Evolutionary conservation across 1,284 basidiomycete species (phyloP).

Genomic region (Sanghuangporus baumii): DNA sequence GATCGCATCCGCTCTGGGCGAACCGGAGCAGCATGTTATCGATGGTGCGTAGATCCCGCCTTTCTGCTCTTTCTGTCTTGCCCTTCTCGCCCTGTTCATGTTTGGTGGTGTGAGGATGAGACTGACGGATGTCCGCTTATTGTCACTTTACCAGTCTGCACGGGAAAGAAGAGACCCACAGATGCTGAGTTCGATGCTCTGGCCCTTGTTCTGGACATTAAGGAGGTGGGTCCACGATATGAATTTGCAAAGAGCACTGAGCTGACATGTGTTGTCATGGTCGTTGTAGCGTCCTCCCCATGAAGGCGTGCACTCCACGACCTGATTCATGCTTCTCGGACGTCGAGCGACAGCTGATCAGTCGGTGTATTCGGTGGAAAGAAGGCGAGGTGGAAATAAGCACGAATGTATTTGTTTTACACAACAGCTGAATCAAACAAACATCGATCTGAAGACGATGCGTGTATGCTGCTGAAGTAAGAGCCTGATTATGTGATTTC

Average conservation of each 20-base stretch:
- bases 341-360: neutral
- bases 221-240: conserved; percentile 11
- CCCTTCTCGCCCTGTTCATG: neutral
- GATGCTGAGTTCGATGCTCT: conserved; percentile 47
- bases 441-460: no score
- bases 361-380: neutral
- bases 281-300: neutral
- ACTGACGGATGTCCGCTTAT: neutral
- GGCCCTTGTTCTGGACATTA: conserved; percentile 41
- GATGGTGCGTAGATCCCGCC: conserved; percentile 36
- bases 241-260: neutral
- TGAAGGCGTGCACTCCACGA: conserved; percentile 14
- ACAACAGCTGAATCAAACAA: no score
- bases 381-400: neutral
- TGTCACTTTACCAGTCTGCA: conserved; percentile 41
- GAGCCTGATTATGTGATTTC: no score
- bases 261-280: neutral
- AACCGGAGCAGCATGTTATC: conserved; percentile 40
- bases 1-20: conserved; percentile 42
- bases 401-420: no score
- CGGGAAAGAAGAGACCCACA: conserved; percentile 40
- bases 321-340: neutral
- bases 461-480: no score
- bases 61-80: neutral
- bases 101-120: neutral